A percentile compares a stretch with the other conserved stretches of the same genome.
These are phyloP conservation scores for Fomitopsis pulvina DNA, from an alignment of 768 basidiomycete genomes.

Conservation along the genomic window DNA sequence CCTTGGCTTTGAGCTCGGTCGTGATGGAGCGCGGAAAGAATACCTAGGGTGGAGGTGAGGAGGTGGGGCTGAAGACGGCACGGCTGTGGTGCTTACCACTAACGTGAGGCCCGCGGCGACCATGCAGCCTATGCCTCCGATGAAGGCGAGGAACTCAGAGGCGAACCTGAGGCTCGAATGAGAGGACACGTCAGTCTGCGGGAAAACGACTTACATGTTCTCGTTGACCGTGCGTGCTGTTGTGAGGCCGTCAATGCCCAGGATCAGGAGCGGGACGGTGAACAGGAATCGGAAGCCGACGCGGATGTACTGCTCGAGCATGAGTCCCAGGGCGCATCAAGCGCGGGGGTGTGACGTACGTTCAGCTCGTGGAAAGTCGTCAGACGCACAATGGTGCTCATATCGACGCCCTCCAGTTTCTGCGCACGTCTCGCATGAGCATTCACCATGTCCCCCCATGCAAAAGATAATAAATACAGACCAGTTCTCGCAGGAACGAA, in stretches of 20 bases:
- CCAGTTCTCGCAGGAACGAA: slow-evolving; percentile 52
- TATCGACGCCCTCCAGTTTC: slow-evolving; percentile 60
- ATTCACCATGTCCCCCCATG: neutral
- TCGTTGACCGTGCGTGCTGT: slow-evolving; percentile 61
- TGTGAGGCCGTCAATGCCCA: slow-evolving; percentile 63
- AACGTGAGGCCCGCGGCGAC: slow-evolving; percentile 73
- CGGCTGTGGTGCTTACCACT: slow-evolving; percentile 40
- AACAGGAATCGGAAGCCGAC: slow-evolving; percentile 71
- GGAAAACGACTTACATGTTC: slow-evolving; percentile 31
- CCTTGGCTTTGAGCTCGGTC: slow-evolving; percentile 16
- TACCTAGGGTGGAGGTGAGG: slow-evolving; percentile 39
- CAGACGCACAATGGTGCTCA: slow-evolving; percentile 57
- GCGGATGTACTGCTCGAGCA: slow-evolving; percentile 49
- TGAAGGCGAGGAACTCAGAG: slow-evolving; percentile 52
- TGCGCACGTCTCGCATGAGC: slow-evolving; percentile 22
- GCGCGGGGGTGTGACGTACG: slow-evolving; percentile 34
- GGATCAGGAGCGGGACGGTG: slow-evolving; percentile 52
- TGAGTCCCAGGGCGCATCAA: neutral
- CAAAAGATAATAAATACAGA: slow-evolving; percentile 25
- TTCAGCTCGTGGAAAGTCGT: slow-evolving; percentile 82
- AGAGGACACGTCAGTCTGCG: neutral
- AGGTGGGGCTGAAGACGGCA: slow-evolving; percentile 11
- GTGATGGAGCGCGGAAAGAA: slow-evolving; percentile 73
- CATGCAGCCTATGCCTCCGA: slow-evolving; percentile 51
- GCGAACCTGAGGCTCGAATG: slow-evolving; percentile 15